Evolutionary conservation across 495 filamentous ascomycete genomes (phyloP).

Genomic region (Staphylotrichum longicolle): DNA sequence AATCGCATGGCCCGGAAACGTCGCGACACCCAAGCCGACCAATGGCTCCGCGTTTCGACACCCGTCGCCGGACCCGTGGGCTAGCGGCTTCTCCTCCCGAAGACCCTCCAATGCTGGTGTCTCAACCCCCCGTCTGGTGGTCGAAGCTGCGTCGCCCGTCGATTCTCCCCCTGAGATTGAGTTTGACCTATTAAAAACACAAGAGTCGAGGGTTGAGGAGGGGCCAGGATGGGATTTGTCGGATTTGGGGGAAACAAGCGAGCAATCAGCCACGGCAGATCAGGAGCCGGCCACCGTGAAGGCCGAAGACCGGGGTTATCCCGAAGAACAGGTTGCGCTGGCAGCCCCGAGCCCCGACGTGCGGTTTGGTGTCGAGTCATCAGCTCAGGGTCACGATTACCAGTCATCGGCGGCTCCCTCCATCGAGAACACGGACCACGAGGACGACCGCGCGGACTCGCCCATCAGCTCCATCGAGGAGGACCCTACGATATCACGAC

Average conservation of each 20-base stretch:
- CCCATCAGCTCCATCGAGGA: constrained; percentile 57
- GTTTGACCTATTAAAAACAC: neutral
- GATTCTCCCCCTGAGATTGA: neutral
- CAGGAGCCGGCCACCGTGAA: neutral
- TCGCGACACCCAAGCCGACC: constrained; percentile 32
- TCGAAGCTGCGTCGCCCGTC: constrained; percentile 20
- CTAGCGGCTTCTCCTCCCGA: constrained; percentile 33
- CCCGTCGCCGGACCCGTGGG: constrained; percentile 55
- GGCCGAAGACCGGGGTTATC: no score
- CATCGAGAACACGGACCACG: constrained; percentile 42
- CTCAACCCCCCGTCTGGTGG: constrained; percentile 26
- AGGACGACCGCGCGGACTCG: constrained; percentile 44
- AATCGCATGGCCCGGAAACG: constrained; percentile 42
- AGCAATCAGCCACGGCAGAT: neutral
- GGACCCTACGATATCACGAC: constrained; percentile 37
- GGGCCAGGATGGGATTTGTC: constrained; percentile 11
- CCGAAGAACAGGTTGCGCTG: neutral
- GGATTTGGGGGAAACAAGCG: neutral
- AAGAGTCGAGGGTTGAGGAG: neutral
- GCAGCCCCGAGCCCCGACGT: constrained; percentile 10
- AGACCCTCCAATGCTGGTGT: constrained; percentile 17
- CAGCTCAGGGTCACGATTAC: constrained; percentile 21
- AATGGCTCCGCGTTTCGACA: constrained; percentile 40
- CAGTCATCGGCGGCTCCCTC: constrained; percentile 44
- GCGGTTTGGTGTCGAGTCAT: constrained; percentile 23